phyloP scores from a whole-genome alignment of 352 stramenopile genomes.

The Phytophthora sp. region DNA sequence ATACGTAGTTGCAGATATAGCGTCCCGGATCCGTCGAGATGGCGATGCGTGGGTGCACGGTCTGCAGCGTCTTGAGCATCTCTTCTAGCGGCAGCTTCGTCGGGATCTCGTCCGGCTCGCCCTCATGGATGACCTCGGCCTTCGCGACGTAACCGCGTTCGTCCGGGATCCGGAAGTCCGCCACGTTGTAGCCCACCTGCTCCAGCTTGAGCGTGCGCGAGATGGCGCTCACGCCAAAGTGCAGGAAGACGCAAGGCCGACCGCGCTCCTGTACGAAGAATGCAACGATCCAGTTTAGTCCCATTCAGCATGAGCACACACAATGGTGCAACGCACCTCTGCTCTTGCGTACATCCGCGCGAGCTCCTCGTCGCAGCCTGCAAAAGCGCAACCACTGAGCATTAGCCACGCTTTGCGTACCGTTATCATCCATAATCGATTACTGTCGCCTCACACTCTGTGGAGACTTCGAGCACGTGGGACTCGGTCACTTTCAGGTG shows the following conservation, averaged over 20 bases:
- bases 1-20: conserved; percentile 91
- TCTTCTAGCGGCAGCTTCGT: conserved; percentile 69
- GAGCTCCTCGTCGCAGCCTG: conserved; percentile 41
- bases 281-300: neutral
- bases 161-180: conserved; percentile 83
- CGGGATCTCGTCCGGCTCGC: conserved; percentile 49
- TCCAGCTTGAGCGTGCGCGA: conserved; percentile 63
- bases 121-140: conserved; percentile 54
- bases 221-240: conserved; percentile 70
- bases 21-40: conserved; percentile 79
- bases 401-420: no score
- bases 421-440: neutral
- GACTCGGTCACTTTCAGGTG: conserved; percentile 72
- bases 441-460: conserved; percentile 40
- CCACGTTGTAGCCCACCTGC: conserved; percentile 78
- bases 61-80: conserved; percentile 48
- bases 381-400: conserved; percentile 5
- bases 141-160: conserved; percentile 71
- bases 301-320: neutral
- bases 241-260: conserved; percentile 68
- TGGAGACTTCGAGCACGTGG: conserved; percentile 77
- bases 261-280: conserved; percentile 41
- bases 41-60: conserved; percentile 35
- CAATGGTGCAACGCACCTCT: conserved; percentile 24
- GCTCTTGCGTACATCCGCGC: conserved; percentile 32